A percentile compares a stretch with the other conserved stretches of the same genome.
These are phyloP conservation scores for Euphorbia celastroides DNA, from an alignment of 441 rosid species.

Conservation along the genomic window DNA sequence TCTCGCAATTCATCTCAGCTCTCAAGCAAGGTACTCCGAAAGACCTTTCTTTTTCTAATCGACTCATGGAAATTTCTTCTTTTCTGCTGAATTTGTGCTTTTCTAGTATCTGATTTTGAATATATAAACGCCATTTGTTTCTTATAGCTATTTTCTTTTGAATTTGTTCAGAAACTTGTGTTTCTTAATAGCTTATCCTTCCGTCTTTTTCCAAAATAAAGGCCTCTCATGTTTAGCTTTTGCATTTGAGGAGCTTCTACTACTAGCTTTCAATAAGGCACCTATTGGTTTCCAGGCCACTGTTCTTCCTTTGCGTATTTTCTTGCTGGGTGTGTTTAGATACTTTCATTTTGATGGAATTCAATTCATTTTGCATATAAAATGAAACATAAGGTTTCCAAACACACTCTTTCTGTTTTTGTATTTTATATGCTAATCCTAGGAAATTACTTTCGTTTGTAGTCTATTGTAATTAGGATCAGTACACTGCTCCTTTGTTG, in stretches of 20 bases:
- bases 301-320: not conserved
- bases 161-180: not conserved
- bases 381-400: too few species aligned
- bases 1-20: slow-evolving; percentile 37
- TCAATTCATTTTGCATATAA: too few species aligned
- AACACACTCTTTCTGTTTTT: not conserved
- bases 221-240: not conserved
- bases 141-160: not conserved
- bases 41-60: not conserved
- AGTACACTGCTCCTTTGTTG: too few species aligned
- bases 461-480: too few species aligned
- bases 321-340: too few species aligned
- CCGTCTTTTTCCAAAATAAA: not conserved
- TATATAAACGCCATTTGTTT: not conserved
- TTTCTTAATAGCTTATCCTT: not conserved
- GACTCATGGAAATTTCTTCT: not conserved
- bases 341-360: too few species aligned
- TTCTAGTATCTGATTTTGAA: not conserved
- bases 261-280: not conserved
- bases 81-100: not conserved
- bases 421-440: not conserved
- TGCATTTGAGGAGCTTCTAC: not conserved
- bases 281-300: not conserved
- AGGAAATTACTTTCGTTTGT: not conserved
- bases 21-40: slow-evolving; percentile 38